Conservation (phyloP, 2,329 filamentous ascomycete genomes). For the Basipetospora chlamydospora region DNA sequence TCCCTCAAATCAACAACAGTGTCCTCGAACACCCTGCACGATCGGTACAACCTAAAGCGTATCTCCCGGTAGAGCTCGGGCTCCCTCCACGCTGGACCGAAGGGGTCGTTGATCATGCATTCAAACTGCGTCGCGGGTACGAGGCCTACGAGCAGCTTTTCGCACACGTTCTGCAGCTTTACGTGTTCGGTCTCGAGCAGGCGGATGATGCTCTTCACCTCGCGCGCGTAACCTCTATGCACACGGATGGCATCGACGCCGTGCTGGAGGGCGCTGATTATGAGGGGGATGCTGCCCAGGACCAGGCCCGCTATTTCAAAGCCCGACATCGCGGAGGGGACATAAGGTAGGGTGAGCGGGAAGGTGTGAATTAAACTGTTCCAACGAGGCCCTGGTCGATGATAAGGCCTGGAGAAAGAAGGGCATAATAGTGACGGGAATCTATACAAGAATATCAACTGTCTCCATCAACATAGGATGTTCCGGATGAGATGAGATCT, state of each 20-base stretch:
- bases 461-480: too few species aligned
- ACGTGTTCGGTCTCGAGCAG: conserved; percentile 13
- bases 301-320: conserved; percentile 12
- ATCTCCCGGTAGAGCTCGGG: conserved; percentile 10
- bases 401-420: too few species aligned
- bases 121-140: conserved; percentile 13
- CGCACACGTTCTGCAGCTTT: conserved; percentile 16
- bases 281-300: conserved; percentile 10
- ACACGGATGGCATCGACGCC: conserved; percentile 10
- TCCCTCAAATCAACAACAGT: conserved; percentile 12
- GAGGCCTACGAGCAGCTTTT: conserved; percentile 15
- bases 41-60: conserved; percentile 11
- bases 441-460: too few species aligned
- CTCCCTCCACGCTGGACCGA: conserved; percentile 15
- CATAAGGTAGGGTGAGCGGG: too few species aligned
- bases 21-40: conserved; percentile 12
- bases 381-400: too few species aligned
- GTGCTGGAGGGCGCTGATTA: conserved; percentile 10
- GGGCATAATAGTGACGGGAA: too few species aligned
- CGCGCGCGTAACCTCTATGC: conserved; percentile 10
- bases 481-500: too few species aligned
- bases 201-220: conserved; percentile 12
- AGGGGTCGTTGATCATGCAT: conserved; percentile 15
- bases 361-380: too few species aligned
- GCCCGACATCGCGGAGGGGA: conserved; percentile 12